A percentile compares a stretch with the other conserved stretches of the same genome.
Conservation (phyloP, 2,329 filamentous ascomycete species). For the Phoma herbarum region DNA sequence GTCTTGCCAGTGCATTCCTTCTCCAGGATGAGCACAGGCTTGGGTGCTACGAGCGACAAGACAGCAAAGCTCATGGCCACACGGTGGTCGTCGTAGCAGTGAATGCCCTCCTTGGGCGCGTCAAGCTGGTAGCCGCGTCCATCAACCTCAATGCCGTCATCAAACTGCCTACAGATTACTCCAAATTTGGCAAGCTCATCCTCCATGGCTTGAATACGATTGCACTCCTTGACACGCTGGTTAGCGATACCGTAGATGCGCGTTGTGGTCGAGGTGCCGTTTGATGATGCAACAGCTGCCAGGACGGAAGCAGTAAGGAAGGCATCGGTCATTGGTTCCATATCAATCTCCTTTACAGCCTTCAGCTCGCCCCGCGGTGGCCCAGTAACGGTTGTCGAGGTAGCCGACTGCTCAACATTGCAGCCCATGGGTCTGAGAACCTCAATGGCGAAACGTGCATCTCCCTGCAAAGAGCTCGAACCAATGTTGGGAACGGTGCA, state of each 20-base stretch:
- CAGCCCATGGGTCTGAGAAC: constrained; percentile 95
- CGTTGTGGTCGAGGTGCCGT: constrained; percentile 69
- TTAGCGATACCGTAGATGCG: constrained; percentile 95
- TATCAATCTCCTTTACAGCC: constrained; percentile 84
- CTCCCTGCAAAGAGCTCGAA: constrained; percentile 88
- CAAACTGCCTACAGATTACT: constrained; percentile 83
- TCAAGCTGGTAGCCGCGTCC: constrained; percentile 63
- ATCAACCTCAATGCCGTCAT: constrained; percentile 88
- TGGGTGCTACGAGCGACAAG: constrained; percentile 74
- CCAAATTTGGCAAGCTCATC: constrained; percentile 94
- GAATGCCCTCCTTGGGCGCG: constrained; percentile 69
- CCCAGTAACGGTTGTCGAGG: constrained; percentile 91
- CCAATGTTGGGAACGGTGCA: constrained; percentile 98
- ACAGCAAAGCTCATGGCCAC: constrained; percentile 99
- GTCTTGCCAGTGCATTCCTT: constrained; percentile 96
- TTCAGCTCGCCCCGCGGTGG: constrained; percentile 77
- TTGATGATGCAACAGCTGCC: constrained; percentile 84
- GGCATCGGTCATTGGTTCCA: constrained; percentile 99
- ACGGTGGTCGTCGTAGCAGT: constrained; percentile 97
- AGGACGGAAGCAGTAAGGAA: constrained; percentile 95
- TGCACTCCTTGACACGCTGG: constrained; percentile 97
- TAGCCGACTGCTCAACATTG: constrained; percentile 81
- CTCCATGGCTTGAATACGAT: constrained; percentile 94
- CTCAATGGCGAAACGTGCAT: constrained; percentile 91
- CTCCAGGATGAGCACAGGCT: constrained; percentile 80